Percentiles rank a stretch among this genome's conserved stretches.
Conservation (phyloP, 2,329 filamentous ascomycete genomes). For the Dryadomyces quercivorus region DNA sequence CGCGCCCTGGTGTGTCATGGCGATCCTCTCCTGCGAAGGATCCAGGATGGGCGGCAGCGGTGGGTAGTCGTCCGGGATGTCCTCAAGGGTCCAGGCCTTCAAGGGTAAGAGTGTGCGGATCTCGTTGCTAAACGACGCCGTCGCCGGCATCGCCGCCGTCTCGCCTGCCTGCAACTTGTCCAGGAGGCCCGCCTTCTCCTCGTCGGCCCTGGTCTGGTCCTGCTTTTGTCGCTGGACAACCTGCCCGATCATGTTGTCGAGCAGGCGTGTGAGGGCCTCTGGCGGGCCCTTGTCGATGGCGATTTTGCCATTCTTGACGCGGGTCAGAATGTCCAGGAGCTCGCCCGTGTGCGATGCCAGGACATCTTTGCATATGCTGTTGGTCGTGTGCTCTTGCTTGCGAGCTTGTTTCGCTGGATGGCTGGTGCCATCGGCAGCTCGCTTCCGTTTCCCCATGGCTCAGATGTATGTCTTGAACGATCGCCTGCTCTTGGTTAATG, state of each 20-base stretch:
- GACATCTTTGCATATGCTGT: neutral
- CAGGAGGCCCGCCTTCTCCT: neutral
- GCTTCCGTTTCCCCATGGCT: neutral
- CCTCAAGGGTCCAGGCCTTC: conserved; percentile 32
- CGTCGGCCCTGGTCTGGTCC: neutral
- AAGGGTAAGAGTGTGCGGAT: conserved; percentile 8
- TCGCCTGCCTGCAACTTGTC: neutral
- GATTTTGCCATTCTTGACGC: neutral
- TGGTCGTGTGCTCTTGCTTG: neutral
- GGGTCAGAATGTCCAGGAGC: neutral
- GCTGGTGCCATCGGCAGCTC: neutral
- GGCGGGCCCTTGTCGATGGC: neutral
- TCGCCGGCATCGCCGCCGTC: neutral
- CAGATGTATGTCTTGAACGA: too few species aligned
- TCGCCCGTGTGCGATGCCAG: neutral
- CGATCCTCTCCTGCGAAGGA: conserved; percentile 43
- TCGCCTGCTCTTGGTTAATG: too few species aligned
- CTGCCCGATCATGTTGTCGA: neutral
- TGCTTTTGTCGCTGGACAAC: neutral
- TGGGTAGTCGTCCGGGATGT: conserved; percentile 37
- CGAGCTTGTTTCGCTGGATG: neutral
- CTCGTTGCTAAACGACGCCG: neutral
- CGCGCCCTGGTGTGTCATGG: conserved; percentile 52
- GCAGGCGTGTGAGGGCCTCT: neutral
- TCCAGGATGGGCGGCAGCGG: conserved; percentile 50